Conservation (phyloP, 495 filamentous ascomycete species). For the Astrothelium subdiscretum region DNA sequence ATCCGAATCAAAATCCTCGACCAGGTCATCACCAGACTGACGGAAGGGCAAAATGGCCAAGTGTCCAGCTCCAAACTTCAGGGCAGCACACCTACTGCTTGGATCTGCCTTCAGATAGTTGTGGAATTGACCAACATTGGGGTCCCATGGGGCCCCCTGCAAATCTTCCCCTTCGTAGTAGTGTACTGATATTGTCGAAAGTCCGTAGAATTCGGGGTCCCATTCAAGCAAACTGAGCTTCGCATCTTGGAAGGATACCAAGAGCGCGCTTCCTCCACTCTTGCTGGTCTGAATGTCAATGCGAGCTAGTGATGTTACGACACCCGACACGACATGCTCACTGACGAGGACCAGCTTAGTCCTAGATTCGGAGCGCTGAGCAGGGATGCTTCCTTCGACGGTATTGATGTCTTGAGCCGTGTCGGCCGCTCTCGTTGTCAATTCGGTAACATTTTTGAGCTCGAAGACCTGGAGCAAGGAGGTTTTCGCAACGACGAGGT, state of each 20-base stretch:
- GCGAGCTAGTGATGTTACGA: conserved; percentile 65
- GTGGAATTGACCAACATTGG: conserved; percentile 52
- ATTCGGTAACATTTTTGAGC: conserved; percentile 28
- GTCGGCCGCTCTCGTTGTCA: conserved; percentile 13
- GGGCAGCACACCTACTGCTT: conserved; percentile 78
- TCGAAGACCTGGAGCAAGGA: conserved; percentile 84
- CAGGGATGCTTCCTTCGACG: neutral
- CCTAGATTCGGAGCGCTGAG: conserved; percentile 42
- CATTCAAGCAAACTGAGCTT: conserved; percentile 90
- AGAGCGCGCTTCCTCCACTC: conserved; percentile 73
- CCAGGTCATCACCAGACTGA: conserved; percentile 72
- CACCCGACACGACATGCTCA: conserved; percentile 72
- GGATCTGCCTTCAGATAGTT: conserved; percentile 83
- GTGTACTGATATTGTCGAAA: conserved; percentile 87
- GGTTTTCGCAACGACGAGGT: conserved; percentile 78
- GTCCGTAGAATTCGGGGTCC: conserved; percentile 65
- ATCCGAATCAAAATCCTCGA: conserved; percentile 80
- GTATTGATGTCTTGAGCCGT: conserved; percentile 8
- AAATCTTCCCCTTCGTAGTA: conserved; percentile 94
- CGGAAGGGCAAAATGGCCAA: conserved; percentile 90
- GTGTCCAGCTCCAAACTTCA: conserved; percentile 82
- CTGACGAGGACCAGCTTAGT: conserved; percentile 76
- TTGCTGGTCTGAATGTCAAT: conserved; percentile 58
- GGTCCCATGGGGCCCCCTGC: conserved; percentile 60
- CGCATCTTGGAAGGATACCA: conserved; percentile 77